Base-by-base conservation (phyloP, 805 yeast species). In the Zygosaccharomyces bailii region DNA sequence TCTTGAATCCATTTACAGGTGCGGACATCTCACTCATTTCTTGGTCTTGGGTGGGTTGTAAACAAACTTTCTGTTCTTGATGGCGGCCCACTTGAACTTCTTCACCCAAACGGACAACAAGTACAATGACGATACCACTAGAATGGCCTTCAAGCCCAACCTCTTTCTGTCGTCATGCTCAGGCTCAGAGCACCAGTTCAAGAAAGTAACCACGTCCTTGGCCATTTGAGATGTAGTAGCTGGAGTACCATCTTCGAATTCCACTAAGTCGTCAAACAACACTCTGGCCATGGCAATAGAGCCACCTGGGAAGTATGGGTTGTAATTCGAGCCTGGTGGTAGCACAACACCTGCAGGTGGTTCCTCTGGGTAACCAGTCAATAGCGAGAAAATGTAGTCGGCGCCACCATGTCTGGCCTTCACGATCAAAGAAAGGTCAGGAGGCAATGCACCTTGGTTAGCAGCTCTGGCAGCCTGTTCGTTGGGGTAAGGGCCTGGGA, bases 241-340 rank as follows among this genome's bases (percentile, higher is more conserved):
- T 48, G 95, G 96, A 48, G 99, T 93, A 66, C 99, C 99, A 69
- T 93, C 99, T 70, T 93, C 99, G 73, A 82, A 93, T 76, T 93
- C 99, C 54, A 93, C 99, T 65, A 93, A 78, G 55, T 87, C 99
- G 67, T 93, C 99, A 60, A 90, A 93, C 69, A 93, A 78, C 48
- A 91, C 98, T 76, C 99, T 86, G 67, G 87, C 98, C 99, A 93
- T 93, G 59, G 96, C 99, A 75, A 93, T 91, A 34, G 97, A 79
- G 56, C 99, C 98, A 74, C 98, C 98, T 69, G 99, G 98, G 96
- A 93, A 93, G 79, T 93, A 93, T 65, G 99, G 99, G 80, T 93
- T 93, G 75, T 93, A 93, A 83, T 93, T 93, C 51, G 95, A 71
- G 54, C 99, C 99, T 51, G 87, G 85, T 48, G 98, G 95, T 60